Evolutionary conservation across 164 flowering plant species (phyloP).

Genomic region (grape (Vitis vinifera)): DNA sequence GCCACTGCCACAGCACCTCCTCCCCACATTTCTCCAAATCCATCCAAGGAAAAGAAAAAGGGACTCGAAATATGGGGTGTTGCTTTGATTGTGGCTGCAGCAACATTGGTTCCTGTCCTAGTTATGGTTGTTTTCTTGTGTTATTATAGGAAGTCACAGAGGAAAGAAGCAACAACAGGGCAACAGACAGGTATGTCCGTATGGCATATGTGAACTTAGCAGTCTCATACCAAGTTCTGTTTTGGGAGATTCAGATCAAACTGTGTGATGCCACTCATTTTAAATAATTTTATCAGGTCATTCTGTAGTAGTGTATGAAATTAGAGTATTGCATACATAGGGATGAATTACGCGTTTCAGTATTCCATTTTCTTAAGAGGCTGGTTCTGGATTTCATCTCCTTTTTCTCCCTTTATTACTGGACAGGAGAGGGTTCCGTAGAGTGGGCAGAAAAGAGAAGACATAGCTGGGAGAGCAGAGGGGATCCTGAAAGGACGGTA

Average conservation of each 20-base stretch:
- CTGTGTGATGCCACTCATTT: too few relatives aligned
- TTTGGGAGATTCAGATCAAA: too few relatives aligned
- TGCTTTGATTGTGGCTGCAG: conserved; percentile 40
- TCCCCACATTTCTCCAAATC: conserved; percentile 12
- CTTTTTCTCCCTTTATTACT: not conserved
- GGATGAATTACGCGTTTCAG: too few relatives aligned
- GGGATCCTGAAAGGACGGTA: conserved; percentile 34
- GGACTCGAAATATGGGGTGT: conserved; percentile 30
- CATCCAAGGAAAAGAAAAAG: conserved; percentile 8
- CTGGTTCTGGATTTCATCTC: not conserved
- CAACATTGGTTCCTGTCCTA: conserved; percentile 28
- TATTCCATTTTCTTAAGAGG: too few relatives aligned
- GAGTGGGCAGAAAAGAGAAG: conserved; percentile 18
- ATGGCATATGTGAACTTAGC: not conserved
- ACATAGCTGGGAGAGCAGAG: conserved; percentile 16
- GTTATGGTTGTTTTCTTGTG: conserved; percentile 31
- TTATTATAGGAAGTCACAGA: conserved; percentile 17
- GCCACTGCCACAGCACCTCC: conserved; percentile 16
- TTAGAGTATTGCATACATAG: too few relatives aligned
- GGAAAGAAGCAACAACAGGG: conserved; percentile 10
- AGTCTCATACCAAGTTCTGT: not conserved
- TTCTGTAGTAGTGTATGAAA: too few relatives aligned
- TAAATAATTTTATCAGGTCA: too few relatives aligned
- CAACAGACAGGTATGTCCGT: conserved; percentile 19
- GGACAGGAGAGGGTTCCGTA: conserved; percentile 14